Conservation (phyloP, 805 yeast genomes). For the Jamesozyma hellenica region DNA sequence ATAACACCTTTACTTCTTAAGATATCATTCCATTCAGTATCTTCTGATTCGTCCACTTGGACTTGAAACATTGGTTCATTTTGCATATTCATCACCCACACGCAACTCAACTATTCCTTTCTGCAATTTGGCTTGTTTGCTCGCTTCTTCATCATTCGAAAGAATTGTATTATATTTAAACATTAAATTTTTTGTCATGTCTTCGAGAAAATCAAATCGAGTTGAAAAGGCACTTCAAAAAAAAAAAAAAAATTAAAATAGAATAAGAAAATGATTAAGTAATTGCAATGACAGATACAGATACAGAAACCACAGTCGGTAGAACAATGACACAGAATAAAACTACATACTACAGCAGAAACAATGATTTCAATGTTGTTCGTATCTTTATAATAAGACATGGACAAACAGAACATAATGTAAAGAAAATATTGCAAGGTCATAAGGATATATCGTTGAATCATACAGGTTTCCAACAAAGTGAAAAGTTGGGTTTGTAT, state of each 20-base stretch:
- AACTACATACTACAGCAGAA: conserved; percentile 15
- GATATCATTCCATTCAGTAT: conserved; percentile 98
- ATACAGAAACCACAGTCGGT: too few relatives aligned
- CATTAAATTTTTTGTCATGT: too few relatives aligned
- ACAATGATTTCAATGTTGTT: conserved; percentile 30
- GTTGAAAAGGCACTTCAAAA: too few relatives aligned
- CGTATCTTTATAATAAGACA: conserved; percentile 64
- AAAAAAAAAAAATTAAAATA: too few relatives aligned
- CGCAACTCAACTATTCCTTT: neutral
- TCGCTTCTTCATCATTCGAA: too few relatives aligned
- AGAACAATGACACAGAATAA: too few relatives aligned
- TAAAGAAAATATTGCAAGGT: conserved; percentile 64
- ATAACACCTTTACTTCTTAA: conserved; percentile 81
- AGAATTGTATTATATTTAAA: too few relatives aligned
- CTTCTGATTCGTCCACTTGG: conserved; percentile 90
- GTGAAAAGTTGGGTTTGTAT: conserved; percentile 40
- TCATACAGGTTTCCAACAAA: conserved; percentile 51
- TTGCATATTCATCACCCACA: conserved; percentile 14
- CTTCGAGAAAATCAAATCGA: too few relatives aligned
- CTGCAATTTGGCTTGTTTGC: neutral
- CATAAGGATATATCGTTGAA: conserved; percentile 60
- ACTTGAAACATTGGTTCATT: conserved; percentile 59
- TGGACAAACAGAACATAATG: conserved; percentile 75
- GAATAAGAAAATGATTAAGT: too few relatives aligned
- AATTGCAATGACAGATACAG: too few relatives aligned